Evolutionary conservation across 768 basidiomycete species (phyloP), one percentile per base, ranked within the genome.

Genomic region (Russula sp.): DNA sequence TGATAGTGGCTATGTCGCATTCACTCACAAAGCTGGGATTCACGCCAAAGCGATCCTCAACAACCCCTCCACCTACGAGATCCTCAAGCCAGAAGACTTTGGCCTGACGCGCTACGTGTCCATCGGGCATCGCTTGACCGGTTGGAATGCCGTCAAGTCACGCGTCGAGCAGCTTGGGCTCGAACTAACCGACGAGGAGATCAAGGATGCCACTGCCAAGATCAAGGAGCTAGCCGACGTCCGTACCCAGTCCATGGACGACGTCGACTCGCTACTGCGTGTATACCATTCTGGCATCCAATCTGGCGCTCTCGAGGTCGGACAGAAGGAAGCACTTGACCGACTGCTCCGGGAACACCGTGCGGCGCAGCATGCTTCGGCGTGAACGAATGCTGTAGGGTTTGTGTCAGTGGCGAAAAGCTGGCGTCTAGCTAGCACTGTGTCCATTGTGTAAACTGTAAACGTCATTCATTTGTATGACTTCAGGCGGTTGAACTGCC

Each of bases 11-110:
- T 99, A 98, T 78, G 98, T 97, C 74, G 97, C 97, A 4, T 99
- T 99, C 81, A 99, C 97, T 30, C 97, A 98, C 87, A 98, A 99
- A 88, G 97, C 97, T 24, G 97, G 97, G 74, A 99, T 99, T 69
- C 97, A 99, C 77, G 97, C 97, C 79, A 99, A 99, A 83, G 97
- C 97, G 44, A 99, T 99, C 76, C 85, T 95, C 67, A 97, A 98
- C 80, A 99, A 99, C 83, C 97, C 97, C 2, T 92, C 90, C 72
- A 99, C 97, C 11, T 99, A 98, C 77, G 96, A 99, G 78, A 98
- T 98, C 76, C 85, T 97, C 76, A 98, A 94, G 85, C 97, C 97
- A 18, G 93, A 96, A 76, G 97, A 99, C 79, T 99, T 99, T 72
- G 97, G 97, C 71, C 83, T 99, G 73, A 94, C 89, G 10, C 88